Evolutionary conservation across 345 rosid species (phyloP), one percentile per base, ranked within the genome.

Genomic region (Lepidium didymum): DNA sequence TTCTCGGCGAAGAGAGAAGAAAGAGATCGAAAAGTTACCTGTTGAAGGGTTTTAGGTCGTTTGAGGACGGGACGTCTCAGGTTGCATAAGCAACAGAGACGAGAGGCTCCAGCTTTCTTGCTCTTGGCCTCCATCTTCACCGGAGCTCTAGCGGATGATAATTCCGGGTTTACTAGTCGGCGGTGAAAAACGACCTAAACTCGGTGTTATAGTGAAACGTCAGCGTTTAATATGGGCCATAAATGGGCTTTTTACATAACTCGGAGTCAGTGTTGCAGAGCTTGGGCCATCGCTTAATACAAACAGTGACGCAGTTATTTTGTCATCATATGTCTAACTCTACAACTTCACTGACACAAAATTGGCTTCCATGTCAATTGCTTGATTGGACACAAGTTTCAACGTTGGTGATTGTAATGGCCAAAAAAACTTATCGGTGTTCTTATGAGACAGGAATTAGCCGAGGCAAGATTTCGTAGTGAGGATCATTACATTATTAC

Each of bases 1-100:
- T 29, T 55, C 21, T 14, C 0, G 21, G 0, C 36, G 6, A 53
- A 16, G 5, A 10, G 12, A 54, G 42, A 34, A 9, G 14, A 25
- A 25, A 12, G 16, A 50, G 2, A 25, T 34, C 56, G 2, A 21
- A 10, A 58, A 25, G 56, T 36, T 73, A 92, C 98, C 82, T 85
- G 96, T 59, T 90, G 87, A 68, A 90, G 84, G 78, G 96, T 90
- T 87, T 88, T 90, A 46, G 97, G 97, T 78, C 97, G 76, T 68
- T 85, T 93, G 64, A 93, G 96, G 13, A 85, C 91, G 12, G 94
- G 80, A 29, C 81, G 82, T 65, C 83, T 80, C 52, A 76, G 81
- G 66, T 78, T 77, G 60, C 97, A 90, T 53, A 83, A 34, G 73
- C 83, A 81, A 67, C 94, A 93, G 23, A 78, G 77, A 34, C 98